Evolutionary conservation across 495 filamentous ascomycete species (phyloP).

Genomic region (Daldinia loculata): DNA sequence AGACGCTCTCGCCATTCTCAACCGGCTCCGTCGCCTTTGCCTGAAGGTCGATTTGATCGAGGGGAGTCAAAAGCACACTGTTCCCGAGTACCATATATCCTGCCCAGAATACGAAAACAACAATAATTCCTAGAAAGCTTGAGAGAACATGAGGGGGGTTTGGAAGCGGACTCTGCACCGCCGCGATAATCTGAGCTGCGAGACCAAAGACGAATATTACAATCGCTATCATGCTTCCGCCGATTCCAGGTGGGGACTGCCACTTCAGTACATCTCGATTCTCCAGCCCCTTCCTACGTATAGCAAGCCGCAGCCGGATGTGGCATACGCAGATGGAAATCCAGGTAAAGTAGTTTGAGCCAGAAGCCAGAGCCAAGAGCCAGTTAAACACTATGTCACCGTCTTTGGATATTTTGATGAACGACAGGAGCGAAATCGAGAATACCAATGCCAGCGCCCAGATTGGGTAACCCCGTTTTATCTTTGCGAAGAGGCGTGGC

Average conservation of each 20-base stretch:
- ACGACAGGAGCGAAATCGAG: slow-evolving; percentile 48
- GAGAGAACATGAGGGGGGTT: slow-evolving; percentile 25
- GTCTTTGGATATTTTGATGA: slow-evolving; percentile 26
- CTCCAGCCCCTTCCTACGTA: slow-evolving; percentile 22
- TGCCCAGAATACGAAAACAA: slow-evolving; percentile 31
- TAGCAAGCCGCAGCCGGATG: slow-evolving; percentile 69
- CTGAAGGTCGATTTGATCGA: slow-evolving; percentile 36
- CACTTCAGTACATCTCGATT: slow-evolving; percentile 26
- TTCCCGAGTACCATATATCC: slow-evolving; percentile 35
- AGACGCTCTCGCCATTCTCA: slow-evolving; percentile 16
- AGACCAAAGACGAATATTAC: slow-evolving; percentile 37
- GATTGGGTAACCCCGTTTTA: slow-evolving; percentile 61
- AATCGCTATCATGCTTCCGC: slow-evolving; percentile 35
- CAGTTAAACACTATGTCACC: slow-evolving; percentile 58
- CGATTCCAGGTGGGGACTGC: slow-evolving; percentile 35
- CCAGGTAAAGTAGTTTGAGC: slow-evolving; percentile 72
- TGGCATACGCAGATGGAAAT: slow-evolving; percentile 71
- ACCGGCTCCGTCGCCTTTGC: slow-evolving; percentile 14
- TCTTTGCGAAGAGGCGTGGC: slow-evolving; percentile 57
- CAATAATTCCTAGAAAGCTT: slow-evolving; percentile 37
- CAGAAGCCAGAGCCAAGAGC: slow-evolving; percentile 69
- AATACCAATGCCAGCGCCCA: slow-evolving; percentile 59
- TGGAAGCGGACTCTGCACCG: slow-evolving; percentile 28
- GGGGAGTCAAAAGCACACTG: slow-evolving; percentile 23
- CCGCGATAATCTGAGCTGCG: slow-evolving; percentile 37